Evolutionary conservation across 2,329 filamentous ascomycete genomes (phyloP).

Genomic region (Colletotrichum melonis): DNA sequence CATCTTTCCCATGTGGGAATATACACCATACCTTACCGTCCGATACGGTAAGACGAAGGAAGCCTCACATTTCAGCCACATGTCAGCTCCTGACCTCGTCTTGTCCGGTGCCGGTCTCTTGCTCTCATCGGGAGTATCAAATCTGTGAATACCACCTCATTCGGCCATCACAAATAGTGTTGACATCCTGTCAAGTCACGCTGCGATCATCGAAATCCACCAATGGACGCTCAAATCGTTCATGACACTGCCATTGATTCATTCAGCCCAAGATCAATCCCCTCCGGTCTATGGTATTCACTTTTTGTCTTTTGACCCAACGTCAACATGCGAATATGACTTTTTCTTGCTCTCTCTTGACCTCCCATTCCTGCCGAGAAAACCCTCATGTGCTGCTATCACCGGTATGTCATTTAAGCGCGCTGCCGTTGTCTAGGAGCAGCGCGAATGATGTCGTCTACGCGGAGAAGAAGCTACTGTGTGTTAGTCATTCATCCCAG

Average conservation of each 20-base stretch:
- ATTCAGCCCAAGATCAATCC: slow-evolving; percentile 32
- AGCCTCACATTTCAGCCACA: background rate
- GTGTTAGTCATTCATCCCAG: slow-evolving; percentile 24
- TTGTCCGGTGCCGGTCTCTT: background rate
- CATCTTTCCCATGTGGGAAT: background rate
- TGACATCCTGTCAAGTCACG: background rate
- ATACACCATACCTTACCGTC: background rate
- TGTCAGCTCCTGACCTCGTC: background rate
- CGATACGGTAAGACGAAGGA: background rate
- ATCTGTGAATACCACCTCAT: too few relatives aligned
- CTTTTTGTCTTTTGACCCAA: background rate
- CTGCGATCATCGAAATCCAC: background rate
- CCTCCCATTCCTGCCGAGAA: slow-evolving; percentile 19
- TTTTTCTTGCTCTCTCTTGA: slow-evolving; percentile 5
- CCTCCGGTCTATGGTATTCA: slow-evolving; percentile 34
- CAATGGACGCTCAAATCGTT: background rate
- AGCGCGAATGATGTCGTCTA: slow-evolving; percentile 97
- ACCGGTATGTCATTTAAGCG: slow-evolving; percentile 60
- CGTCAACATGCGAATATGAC: slow-evolving; percentile 26
- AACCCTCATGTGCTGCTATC: slow-evolving; percentile 21
- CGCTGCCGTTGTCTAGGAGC: slow-evolving; percentile 87
- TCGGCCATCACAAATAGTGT: too few relatives aligned
- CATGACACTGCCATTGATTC: slow-evolving; percentile 34
- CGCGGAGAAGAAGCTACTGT: slow-evolving; percentile 83
- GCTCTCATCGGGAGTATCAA: background rate